Conservation (phyloP, 2,329 filamentous ascomycete genomes). For the Aspergillus carbonarius region DNA sequence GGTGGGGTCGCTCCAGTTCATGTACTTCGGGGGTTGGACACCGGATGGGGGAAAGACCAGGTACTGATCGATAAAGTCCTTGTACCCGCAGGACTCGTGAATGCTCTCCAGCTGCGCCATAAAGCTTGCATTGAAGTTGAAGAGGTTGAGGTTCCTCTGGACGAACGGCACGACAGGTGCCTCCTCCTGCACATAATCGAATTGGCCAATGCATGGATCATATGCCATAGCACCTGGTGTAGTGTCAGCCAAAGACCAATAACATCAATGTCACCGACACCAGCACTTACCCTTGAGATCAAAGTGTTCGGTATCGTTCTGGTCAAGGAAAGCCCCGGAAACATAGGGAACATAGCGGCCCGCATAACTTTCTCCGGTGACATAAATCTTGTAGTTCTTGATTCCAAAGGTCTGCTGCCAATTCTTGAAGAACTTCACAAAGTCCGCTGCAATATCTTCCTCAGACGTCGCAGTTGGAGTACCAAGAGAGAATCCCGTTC, state of each 20-base stretch:
- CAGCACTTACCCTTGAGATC: conserved; percentile 57
- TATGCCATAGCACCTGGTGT: conserved; percentile 61
- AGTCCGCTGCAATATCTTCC: conserved; percentile 67
- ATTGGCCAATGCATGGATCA: conserved; percentile 60
- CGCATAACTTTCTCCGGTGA: conserved; percentile 72
- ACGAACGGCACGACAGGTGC: conserved; percentile 45
- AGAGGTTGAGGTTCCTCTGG: conserved; percentile 42
- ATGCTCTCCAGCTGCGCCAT: conserved; percentile 40
- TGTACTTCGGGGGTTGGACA: conserved; percentile 60
- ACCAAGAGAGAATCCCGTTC: conserved; percentile 69
- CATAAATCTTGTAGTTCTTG: conserved; percentile 68
- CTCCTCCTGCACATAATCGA: conserved; percentile 32
- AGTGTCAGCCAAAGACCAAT: not conserved
- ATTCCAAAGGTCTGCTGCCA: conserved; percentile 69
- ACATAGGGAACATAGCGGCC: conserved; percentile 73
- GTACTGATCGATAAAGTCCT: conserved; percentile 47
- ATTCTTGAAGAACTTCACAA: conserved; percentile 77
- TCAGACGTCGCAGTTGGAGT: conserved; percentile 64
- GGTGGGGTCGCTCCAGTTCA: conserved; percentile 41
- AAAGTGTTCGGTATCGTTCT: conserved; percentile 66
- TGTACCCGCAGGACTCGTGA: conserved; percentile 49
- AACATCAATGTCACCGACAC: not conserved
- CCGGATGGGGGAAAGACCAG: conserved; percentile 52
- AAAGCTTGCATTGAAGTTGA: conserved; percentile 48
- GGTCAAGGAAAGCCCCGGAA: conserved; percentile 69